phyloP scores from a whole-genome alignment of 2,329 filamentous ascomycete genomes.

The Diaporthe helianthi region DNA sequence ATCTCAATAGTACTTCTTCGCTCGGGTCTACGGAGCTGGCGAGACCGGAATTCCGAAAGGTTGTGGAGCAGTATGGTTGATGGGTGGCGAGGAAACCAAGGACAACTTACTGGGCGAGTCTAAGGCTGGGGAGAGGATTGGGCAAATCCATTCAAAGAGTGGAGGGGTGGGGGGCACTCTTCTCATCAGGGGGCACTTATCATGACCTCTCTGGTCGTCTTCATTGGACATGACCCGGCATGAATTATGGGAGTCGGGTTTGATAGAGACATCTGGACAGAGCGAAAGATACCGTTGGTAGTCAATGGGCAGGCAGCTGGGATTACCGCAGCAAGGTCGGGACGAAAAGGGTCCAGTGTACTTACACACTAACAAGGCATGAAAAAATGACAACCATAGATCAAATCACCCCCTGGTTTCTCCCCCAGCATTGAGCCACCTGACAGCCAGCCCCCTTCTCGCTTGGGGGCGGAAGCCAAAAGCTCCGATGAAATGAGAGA shows the following conservation, averaged over 20 bases:
- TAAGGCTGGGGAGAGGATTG: too few species aligned
- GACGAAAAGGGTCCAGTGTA: background rate
- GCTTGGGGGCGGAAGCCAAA: slow-evolving; percentile 17
- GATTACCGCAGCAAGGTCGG: background rate
- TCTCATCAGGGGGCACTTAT: background rate
- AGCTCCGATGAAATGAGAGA: background rate
- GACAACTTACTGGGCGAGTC: background rate
- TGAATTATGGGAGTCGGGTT: background rate
- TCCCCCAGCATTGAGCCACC: background rate
- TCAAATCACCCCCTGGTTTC: background rate
- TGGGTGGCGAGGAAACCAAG: background rate
- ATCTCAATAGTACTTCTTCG: slow-evolving; percentile 12
- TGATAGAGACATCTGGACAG: background rate
- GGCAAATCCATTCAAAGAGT: too few species aligned
- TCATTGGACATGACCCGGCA: background rate
- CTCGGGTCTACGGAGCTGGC: slow-evolving; percentile 6
- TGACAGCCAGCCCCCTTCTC: background rate
- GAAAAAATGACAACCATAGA: background rate
- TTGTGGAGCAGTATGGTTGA: slow-evolving; percentile 2
- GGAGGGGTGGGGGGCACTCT: background rate
- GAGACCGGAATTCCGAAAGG: slow-evolving; percentile 7
- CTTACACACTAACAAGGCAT: background rate
- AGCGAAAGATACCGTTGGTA: background rate
- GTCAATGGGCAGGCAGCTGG: background rate
- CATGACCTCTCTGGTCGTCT: background rate